Evolutionary conservation across 2,329 filamentous ascomycete genomes (phyloP).

Genomic region (Beauveria sp.): DNA sequence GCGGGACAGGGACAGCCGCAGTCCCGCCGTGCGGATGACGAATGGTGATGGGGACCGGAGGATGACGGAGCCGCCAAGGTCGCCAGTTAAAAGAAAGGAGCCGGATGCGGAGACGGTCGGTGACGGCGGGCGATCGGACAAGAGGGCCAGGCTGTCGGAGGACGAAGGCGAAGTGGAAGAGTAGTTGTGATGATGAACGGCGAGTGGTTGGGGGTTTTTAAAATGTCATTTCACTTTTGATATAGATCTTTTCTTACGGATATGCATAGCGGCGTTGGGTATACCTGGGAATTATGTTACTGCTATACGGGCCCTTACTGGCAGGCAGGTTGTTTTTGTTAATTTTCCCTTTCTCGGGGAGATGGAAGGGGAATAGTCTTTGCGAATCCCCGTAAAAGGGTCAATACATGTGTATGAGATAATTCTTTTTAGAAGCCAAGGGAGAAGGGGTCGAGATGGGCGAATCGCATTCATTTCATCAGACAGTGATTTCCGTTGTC

Average conservation of each 20-base stretch:
- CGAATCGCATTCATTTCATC: too few species aligned
- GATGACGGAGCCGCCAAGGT: constrained; percentile 13
- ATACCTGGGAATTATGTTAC: constrained; percentile 5
- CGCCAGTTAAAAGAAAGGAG: constrained; percentile 36
- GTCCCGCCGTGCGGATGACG: constrained; percentile 31
- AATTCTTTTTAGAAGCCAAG: too few species aligned
- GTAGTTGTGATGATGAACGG: constrained; percentile 12
- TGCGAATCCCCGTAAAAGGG: too few species aligned
- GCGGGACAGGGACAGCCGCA: constrained; percentile 42
- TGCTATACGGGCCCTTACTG: neutral
- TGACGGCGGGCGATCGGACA: constrained; percentile 31
- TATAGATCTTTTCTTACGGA: neutral
- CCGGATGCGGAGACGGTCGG: constrained; percentile 25
- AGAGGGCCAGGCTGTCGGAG: constrained; percentile 37
- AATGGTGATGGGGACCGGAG: constrained; percentile 32
- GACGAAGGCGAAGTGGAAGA: constrained; percentile 42
- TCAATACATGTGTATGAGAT: too few species aligned
- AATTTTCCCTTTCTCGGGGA: neutral
- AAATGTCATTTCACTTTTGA: neutral
- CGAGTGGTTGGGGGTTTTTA: neutral
- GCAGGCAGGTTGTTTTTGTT: neutral
- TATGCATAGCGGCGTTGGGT: constrained; percentile 11
- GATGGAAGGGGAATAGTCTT: too few species aligned
- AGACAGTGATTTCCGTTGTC: too few species aligned
- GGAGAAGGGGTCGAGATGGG: too few species aligned